Evolutionary conservation across 2,329 filamentous ascomycete species (phyloP), one percentile per base, ranked within the genome.

Genomic region (Hirsutella rhossiliensis): DNA sequence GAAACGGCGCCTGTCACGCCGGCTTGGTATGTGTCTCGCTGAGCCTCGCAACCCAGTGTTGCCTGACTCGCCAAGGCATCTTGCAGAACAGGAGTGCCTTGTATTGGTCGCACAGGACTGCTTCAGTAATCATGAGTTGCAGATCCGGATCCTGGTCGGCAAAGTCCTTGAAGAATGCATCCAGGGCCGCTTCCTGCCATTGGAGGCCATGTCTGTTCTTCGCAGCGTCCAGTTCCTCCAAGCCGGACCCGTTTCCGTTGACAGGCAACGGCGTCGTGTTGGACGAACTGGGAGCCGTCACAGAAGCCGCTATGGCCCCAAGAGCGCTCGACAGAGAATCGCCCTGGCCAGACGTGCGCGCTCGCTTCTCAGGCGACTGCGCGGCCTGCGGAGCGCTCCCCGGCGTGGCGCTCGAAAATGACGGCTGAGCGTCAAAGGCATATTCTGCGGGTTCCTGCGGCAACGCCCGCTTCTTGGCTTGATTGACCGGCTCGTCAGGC

Each of bases 11-110:
- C 31, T 11, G 7, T 37, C 34, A 37, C 15, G 17, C 5, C 34
- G 42, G 27, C 37, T 36, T 40, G 13, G 38, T 13, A 11, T 37
- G 20, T 12, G 34, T 34, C n/a, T 76, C 73, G 23, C 72, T 59
- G 44, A 76, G 59, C 44, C 70, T 60, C 52, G 66, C 69, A 2
- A 79, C 69, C 75, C 75, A 79, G 51, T 78, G 74, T 47, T 68
- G 64, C 40, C 75, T 63, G 47, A 79, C 57, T 11, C 58, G 55
- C 3, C 64, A 58, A 0, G 74, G 70, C 73, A 78, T 78, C 61
- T 78, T 78, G 62, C 74, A 76, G 50, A 78, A 80, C 37, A 78
- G 68, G 66, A 78, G 72, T 28, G 75, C 76, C 54, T 76, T 78
- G 54, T 71, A 73, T 49, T 77, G 71, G 50, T 78, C 72, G n/a